Percentiles rank a stretch among this genome's conserved stretches.
Evolutionary conservation across 768 basidiomycete genomes (phyloP).

Genomic region (Boletus vinaceobasis): DNA sequence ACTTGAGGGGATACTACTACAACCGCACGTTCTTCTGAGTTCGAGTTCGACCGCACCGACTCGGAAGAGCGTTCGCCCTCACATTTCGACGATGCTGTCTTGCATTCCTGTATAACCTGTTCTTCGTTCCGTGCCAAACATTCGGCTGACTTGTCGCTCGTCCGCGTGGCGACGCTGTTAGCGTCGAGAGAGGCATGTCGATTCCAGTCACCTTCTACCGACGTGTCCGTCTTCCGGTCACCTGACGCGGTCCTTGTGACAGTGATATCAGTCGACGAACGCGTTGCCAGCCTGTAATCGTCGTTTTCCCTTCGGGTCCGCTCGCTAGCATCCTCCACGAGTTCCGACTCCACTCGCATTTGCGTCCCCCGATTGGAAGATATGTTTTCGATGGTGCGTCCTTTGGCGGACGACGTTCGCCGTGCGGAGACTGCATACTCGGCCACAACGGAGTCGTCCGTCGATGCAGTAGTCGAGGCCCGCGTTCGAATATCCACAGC

Average conservation of each 20-base stretch:
- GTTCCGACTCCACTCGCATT: neutral
- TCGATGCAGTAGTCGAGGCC: neutral
- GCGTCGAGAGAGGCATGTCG: neutral
- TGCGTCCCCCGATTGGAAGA: neutral
- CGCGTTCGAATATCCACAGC: neutral
- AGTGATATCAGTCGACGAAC: neutral
- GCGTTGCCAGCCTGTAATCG: neutral
- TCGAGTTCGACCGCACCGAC: neutral
- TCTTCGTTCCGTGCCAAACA: neutral
- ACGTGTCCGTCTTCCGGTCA: neutral
- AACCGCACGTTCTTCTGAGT: neutral
- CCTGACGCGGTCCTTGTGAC: neutral
- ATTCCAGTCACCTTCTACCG: neutral
- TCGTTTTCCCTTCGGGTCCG: neutral
- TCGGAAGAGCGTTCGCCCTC: neutral
- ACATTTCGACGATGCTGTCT: neutral
- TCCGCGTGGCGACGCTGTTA: neutral
- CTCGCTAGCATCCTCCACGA: neutral
- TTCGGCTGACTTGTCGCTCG: neutral
- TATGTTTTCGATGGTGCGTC: neutral
- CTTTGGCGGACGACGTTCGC: neutral
- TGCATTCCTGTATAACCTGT: neutral
- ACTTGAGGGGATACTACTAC: conserved; percentile 1
- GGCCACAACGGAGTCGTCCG: neutral
- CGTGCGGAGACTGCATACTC: neutral